These are phyloP conservation scores for Westerdykella aurantiaca DNA, from an alignment of 2,329 filamentous ascomycete genomes.

Conservation along the genomic window DNA sequence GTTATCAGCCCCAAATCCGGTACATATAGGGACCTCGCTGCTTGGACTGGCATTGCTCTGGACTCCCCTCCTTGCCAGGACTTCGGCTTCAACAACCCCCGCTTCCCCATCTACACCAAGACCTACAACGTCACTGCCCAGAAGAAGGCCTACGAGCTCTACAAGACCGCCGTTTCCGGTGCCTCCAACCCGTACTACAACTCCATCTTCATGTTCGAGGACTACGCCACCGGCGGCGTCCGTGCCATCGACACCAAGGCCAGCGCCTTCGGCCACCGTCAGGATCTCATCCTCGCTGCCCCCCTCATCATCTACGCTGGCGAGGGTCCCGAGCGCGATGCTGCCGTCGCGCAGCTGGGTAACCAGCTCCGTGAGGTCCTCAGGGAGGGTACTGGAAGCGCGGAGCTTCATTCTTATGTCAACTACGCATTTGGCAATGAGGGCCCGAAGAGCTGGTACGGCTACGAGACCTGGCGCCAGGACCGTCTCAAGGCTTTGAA, in stretches of 20 bases:
- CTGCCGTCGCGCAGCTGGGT: conserved; percentile 11
- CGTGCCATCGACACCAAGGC: conserved; percentile 30
- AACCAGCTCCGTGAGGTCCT: conserved; percentile 16
- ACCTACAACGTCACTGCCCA: conserved; percentile 34
- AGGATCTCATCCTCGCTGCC: conserved; percentile 24
- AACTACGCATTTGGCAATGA: conserved; percentile 35
- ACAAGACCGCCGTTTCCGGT: conserved; percentile 29
- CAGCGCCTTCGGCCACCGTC: conserved; percentile 45
- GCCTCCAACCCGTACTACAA: conserved; percentile 17
- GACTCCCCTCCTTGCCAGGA: conserved; percentile 24
- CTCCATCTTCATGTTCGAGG: conserved; percentile 53
- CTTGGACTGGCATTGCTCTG: conserved; percentile 18
- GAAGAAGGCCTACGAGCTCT: conserved; percentile 36
- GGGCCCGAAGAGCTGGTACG: conserved; percentile 24
- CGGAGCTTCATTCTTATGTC: conserved; percentile 26
- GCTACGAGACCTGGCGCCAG: conserved; percentile 28
- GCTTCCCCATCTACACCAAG: conserved; percentile 20
- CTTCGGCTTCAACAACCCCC: conserved; percentile 19
- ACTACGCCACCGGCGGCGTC: conserved; percentile 47
- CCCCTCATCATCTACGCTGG: conserved; percentile 16
- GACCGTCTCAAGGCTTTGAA: conserved; percentile 28
- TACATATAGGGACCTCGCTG: conserved; percentile 18
- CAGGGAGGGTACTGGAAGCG: conserved; percentile 13
- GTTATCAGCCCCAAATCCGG: conserved; percentile 10
- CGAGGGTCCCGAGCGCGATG: conserved; percentile 6